Evolutionary conservation across 2,329 filamentous ascomycete species (phyloP).

Genomic region (Diplodia intermedia): DNA sequence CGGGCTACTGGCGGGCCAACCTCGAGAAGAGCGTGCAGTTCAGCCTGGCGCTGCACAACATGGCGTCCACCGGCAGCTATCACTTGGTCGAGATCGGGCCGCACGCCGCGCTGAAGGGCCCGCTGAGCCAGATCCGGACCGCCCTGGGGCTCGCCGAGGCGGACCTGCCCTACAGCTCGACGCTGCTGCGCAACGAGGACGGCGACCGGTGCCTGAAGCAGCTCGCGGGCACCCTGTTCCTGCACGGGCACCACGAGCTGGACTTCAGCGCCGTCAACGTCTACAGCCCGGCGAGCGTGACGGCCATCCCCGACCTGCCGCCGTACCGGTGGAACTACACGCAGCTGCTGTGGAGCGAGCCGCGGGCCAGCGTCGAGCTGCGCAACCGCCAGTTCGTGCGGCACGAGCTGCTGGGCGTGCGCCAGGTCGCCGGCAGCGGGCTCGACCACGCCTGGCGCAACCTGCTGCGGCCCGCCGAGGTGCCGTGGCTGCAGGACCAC

Average conservation of each 20-base stretch:
- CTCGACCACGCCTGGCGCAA: slow-evolving; percentile 14
- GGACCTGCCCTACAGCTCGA: not conserved
- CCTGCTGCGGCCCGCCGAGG: slow-evolving; percentile 35
- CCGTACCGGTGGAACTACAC: slow-evolving; percentile 41
- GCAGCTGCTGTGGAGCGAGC: slow-evolving; percentile 35
- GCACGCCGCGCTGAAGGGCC: slow-evolving; percentile 41
- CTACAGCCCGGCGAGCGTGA: not conserved
- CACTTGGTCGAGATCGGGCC: slow-evolving; percentile 41
- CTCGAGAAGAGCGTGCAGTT: not conserved
- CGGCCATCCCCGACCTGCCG: slow-evolving; percentile 37
- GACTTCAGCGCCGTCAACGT: slow-evolving; percentile 39
- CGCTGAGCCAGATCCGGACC: slow-evolving; percentile 1
- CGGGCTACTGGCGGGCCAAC: not conserved
- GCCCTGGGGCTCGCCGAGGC: not conserved
- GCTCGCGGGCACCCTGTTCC: slow-evolving; percentile 36
- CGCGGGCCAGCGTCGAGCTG: slow-evolving; percentile 28
- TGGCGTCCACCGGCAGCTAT: too few relatives aligned
- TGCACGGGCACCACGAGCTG: slow-evolving; percentile 31
- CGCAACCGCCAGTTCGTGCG: not conserved
- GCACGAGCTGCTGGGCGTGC: slow-evolving; percentile 38
- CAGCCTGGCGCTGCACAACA: not conserved
- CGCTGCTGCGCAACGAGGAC: slow-evolving; percentile 10
- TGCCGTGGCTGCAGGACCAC: slow-evolving; percentile 39
- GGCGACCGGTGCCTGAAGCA: slow-evolving; percentile 25
- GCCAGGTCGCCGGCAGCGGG: slow-evolving; percentile 38